Percentiles rank a stretch among this genome's conserved stretches.
These are phyloP conservation scores for Jatropha curcas DNA, from an alignment of 345 rosid species.

Conservation along the genomic window DNA sequence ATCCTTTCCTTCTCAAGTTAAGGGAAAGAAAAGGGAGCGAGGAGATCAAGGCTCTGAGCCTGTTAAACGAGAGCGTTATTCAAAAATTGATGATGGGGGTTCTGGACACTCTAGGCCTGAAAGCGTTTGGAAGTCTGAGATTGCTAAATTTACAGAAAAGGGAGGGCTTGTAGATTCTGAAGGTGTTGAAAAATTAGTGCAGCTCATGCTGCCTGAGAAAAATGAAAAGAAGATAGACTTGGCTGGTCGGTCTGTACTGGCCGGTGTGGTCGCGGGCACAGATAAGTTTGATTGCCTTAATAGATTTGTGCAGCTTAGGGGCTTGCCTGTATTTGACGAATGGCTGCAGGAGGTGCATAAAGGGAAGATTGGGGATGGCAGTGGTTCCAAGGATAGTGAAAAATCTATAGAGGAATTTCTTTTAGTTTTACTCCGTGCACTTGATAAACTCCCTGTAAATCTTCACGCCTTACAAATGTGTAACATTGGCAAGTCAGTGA, in stretches of 20 bases:
- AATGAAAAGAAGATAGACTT: slow-evolving; percentile 73
- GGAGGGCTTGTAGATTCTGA: slow-evolving; percentile 76
- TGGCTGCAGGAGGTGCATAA: slow-evolving; percentile 97
- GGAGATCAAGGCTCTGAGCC: slow-evolving; percentile 69
- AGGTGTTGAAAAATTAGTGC: slow-evolving; percentile 81
- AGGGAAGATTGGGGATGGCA: slow-evolving; percentile 75
- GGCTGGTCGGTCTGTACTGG: slow-evolving; percentile 58
- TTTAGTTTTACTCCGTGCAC: slow-evolving; percentile 69
- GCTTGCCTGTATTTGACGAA: slow-evolving; percentile 82
- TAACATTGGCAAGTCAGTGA: slow-evolving; percentile 88
- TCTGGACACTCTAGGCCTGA: slow-evolving; percentile 53
- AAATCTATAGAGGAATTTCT: slow-evolving; percentile 75
- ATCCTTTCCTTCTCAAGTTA: slow-evolving; percentile 61
- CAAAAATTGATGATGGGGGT: slow-evolving; percentile 64
- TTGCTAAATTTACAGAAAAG: slow-evolving; percentile 68
- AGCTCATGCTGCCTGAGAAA: slow-evolving; percentile 68
- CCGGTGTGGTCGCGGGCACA: slow-evolving; percentile 74
- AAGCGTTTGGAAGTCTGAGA: slow-evolving; percentile 57
- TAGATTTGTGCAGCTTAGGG: slow-evolving; percentile 77
- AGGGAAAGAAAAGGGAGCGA: slow-evolving; percentile 94
- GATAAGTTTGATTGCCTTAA: slow-evolving; percentile 77
- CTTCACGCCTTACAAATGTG: slow-evolving; percentile 88
- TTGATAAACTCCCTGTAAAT: slow-evolving; percentile 88
- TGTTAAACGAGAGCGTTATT: slow-evolving; percentile 58
- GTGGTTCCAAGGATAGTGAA: slow-evolving; percentile 63